Conservation (phyloP, 2,329 filamentous ascomycete species). For the Colletotrichum tamarilloi region DNA sequence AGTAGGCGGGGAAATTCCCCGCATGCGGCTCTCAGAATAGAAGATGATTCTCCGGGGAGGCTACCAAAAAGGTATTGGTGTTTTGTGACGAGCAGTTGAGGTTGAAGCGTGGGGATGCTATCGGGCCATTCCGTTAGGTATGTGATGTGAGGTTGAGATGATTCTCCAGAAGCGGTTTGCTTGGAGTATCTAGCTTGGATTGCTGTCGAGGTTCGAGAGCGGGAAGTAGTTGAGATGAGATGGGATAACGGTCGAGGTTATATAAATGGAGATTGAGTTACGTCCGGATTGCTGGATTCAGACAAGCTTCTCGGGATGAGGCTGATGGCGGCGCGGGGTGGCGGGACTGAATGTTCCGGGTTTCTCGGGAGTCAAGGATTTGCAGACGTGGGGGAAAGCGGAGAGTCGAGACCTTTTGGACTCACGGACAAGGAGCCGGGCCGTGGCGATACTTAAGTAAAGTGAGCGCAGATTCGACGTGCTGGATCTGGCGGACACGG, state of each 20-base stretch:
- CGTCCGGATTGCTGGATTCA: not conserved
- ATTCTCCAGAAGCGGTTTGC: not conserved
- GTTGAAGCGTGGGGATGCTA: conserved; percentile 31
- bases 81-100: conserved; percentile 9
- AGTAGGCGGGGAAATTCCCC: conserved; percentile 38
- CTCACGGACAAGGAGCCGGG: conserved; percentile 29
- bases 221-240: not conserved
- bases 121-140: conserved; percentile 32
- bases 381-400: conserved; percentile 7
- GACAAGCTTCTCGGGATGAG: conserved; percentile 17
- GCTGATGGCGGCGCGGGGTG: conserved; percentile 16
- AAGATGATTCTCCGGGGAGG: conserved; percentile 29
- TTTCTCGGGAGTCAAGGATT: conserved; percentile 8
- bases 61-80: conserved; percentile 36
- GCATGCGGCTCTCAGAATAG: conserved; percentile 37
- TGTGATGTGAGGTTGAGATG: not conserved
- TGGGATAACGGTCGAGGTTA: not conserved
- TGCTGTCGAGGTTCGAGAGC: not conserved
- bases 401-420: conserved; percentile 10
- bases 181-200: not conserved
- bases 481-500: conserved; percentile 21
- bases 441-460: conserved; percentile 33
- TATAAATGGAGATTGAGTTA: not conserved
- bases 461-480: conserved; percentile 1
- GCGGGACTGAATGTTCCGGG: conserved; percentile 5